Evolutionary conservation across 805 yeast genomes (phyloP).

Genomic region (Lipomyces oligophaga): DNA sequence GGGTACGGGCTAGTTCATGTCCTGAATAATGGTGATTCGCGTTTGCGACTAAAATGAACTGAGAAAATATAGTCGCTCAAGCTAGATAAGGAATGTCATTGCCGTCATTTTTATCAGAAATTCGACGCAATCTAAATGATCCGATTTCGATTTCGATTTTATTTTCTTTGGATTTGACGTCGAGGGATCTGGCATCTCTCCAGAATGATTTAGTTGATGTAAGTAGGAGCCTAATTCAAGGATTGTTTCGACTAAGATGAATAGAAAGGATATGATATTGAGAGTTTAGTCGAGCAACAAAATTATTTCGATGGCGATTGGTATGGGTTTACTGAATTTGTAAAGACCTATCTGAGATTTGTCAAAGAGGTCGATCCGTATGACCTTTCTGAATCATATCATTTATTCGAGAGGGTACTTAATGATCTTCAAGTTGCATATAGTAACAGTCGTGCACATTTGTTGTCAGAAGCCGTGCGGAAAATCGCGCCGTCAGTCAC

Average conservation of each 20-base stretch:
- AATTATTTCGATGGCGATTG: constrained; percentile 39
- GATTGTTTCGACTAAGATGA: not conserved
- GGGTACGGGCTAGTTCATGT: no score
- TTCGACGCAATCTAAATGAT: constrained; percentile 1
- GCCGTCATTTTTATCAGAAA: constrained; percentile 2
- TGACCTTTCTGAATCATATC: constrained; percentile 49
- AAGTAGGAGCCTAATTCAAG: not conserved
- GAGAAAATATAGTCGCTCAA: no score
- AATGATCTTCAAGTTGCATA: constrained; percentile 43
- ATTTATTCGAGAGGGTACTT: constrained; percentile 47
- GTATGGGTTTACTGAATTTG: constrained; percentile 49
- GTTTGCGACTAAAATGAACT: no score
- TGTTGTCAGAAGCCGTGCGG: constrained; percentile 12
- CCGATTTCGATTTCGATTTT: constrained; percentile 1
- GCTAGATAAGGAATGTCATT: no score
- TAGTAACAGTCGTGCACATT: constrained; percentile 35
- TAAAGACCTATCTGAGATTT: constrained; percentile 44
- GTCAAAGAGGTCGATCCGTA: constrained; percentile 53
- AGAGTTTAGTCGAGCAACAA: constrained; percentile 32
- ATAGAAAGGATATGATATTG: constrained; percentile 26
- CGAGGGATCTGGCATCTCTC: constrained; percentile 35
- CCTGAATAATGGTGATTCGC: no score
- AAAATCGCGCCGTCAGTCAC: constrained; percentile 12
- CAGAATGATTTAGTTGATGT: constrained; percentile 37
- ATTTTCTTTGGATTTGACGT: constrained; percentile 10